Percentiles rank a stretch among this genome's conserved stretches.
Conservation (phyloP, 495 filamentous ascomycete genomes). For the Amniculicola lignicola region DNA sequence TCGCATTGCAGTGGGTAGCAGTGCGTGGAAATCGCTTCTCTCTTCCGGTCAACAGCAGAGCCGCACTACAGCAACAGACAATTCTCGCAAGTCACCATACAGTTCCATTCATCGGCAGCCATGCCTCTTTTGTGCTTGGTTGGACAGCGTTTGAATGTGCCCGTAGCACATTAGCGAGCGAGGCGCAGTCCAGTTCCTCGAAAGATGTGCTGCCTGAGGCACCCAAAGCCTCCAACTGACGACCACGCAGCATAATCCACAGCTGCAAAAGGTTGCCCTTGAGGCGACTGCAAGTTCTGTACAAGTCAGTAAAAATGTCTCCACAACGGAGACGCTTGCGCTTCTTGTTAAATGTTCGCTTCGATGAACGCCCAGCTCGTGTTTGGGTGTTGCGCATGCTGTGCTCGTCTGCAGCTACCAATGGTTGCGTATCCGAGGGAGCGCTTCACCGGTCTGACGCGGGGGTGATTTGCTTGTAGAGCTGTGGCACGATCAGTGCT, state of each 20-base stretch:
- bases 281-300: too few relatives aligned
- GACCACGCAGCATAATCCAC: too few relatives aligned
- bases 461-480: conserved; percentile 19
- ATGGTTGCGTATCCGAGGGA: conserved; percentile 4
- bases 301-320: too few relatives aligned
- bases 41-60: conserved; percentile 30
- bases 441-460: conserved; percentile 23
- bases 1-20: background rate
- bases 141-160: background rate
- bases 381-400: conserved; percentile 13
- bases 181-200: conserved; percentile 18
- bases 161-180: conserved; percentile 13
- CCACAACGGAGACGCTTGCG: too few relatives aligned
- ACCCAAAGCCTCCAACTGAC: conserved; percentile 9
- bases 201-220: conserved; percentile 16
- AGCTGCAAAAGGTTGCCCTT: too few relatives aligned
- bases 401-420: conserved; percentile 22
- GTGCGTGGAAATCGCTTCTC: conserved; percentile 3
- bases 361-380: background rate
- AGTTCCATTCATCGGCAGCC: conserved; percentile 6
- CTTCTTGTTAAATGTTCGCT: too few relatives aligned
- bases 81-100: conserved; percentile 12
- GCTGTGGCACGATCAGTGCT: conserved; percentile 4
- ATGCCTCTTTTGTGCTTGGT: conserved; percentile 1
- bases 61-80: conserved; percentile 20